Evolutionary conservation across 352 stramenopile species (phyloP), one percentile per base, ranked within the genome.

Genomic region (Pythium monospermum): DNA sequence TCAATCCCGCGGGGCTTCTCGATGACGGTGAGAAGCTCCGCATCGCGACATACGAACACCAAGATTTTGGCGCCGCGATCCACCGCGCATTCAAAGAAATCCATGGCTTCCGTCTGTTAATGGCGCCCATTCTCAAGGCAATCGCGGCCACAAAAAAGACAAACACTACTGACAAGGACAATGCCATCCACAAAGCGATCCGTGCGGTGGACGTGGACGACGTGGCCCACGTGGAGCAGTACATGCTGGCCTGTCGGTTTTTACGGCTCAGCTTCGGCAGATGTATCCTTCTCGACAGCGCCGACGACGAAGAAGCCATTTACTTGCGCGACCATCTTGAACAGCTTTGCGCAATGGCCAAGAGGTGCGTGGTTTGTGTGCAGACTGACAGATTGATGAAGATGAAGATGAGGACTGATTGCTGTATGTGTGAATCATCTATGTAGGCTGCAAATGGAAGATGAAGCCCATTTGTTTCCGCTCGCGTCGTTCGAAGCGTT

Each of bases 31-130:
- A 59, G 7, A 36, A 35, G 26, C 31, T 61, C 16, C 43, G 39
- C 1, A 80, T 81, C 35, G 73, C 69, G 0, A 64, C 45, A 23
- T 89, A 89, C 36, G 59, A 75, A 4, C 80, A 91, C 37, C 80
- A 89, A 61, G 75, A 91, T 47, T 73, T 87, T 50, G 80, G 77
- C n/a, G 76, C 80, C n/a, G 77, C 80, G 1, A 68, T 91, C 41
- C 77, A 91, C 53, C 72, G 71, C 25, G 77, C 75, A 26, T 37
- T 91, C 13, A 65, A 78, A 18, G 73, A 89, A 37, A 68, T 72
- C 26, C 49, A 79, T 21, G 16, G 75, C 39, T 87, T 73, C 53
- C 44, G 49, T 16, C 40, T 56, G 7, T 39, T 88, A 10, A 66
- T 70, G 4, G 22, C 49, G n/a, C 70, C 68, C 26, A 43, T 83